Evolutionary conservation across 2,329 filamentous ascomycete species (phyloP).

Genomic region (Fusarium xyrophilum): DNA sequence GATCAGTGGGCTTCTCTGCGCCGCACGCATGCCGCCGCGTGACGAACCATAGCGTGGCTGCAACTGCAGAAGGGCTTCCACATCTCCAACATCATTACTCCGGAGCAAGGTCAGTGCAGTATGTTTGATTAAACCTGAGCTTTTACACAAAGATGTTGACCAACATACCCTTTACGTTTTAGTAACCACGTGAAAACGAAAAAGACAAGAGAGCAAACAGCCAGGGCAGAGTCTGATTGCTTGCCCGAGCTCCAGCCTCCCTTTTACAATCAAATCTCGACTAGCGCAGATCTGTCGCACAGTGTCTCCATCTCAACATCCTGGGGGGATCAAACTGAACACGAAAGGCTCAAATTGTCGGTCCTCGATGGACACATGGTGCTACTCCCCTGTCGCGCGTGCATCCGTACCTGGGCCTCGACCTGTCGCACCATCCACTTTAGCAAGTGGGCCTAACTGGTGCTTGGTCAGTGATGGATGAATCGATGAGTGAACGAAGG

Average conservation of each 20-base stretch:
- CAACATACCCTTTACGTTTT: slow-evolving; percentile 17
- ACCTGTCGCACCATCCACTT: slow-evolving; percentile 41
- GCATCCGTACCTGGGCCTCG: slow-evolving; percentile 34
- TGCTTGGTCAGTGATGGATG: not conserved
- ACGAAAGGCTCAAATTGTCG: slow-evolving; percentile 34
- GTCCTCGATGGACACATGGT: slow-evolving; percentile 34
- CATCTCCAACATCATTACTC: not conserved
- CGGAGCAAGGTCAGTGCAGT: not conserved
- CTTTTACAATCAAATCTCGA: slow-evolving; percentile 41
- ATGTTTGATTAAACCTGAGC: not conserved
- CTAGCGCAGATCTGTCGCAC: slow-evolving; percentile 43
- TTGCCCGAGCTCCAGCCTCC: slow-evolving; percentile 27
- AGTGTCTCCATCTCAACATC: slow-evolving; percentile 27
- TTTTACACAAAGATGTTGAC: not conserved
- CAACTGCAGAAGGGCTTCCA: not conserved
- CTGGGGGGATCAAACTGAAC: slow-evolving; percentile 38
- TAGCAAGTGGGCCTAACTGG: slow-evolving; percentile 28
- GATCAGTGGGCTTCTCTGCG: slow-evolving; percentile 38
- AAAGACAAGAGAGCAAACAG: not conserved
- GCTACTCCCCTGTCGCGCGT: slow-evolving; percentile 36
- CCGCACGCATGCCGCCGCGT: slow-evolving; percentile 40
- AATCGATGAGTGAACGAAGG: slow-evolving; percentile 23
- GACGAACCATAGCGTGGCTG: slow-evolving; percentile 37
- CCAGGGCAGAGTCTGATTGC: slow-evolving; percentile 5
- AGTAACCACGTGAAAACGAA: slow-evolving; percentile 6